Evolutionary conservation across 2,329 filamentous ascomycete species (phyloP).

Genomic region (Domatiomyces globalis): DNA sequence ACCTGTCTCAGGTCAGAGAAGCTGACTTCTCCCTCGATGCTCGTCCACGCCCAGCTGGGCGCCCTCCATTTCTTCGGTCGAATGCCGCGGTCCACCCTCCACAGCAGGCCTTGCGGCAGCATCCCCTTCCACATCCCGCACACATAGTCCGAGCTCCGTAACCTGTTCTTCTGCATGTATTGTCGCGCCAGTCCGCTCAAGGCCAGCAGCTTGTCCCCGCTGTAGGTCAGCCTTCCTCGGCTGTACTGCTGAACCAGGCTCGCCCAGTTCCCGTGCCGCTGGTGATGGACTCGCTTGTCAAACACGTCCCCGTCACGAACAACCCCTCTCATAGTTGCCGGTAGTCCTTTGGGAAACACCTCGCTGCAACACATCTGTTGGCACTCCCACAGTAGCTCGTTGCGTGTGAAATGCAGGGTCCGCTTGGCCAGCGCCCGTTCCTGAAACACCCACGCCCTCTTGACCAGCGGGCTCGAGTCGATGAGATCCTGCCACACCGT

Average conservation of each 20-base stretch:
- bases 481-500: slow-evolving; percentile 19
- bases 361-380: slow-evolving; percentile 18
- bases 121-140: slow-evolving; percentile 16
- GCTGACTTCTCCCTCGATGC: slow-evolving; percentile 17
- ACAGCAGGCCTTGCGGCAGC: slow-evolving; percentile 16
- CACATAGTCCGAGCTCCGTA: slow-evolving; percentile 14
- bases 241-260: slow-evolving; percentile 18
- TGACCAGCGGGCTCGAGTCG: slow-evolving; percentile 14
- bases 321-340: slow-evolving; percentile 13
- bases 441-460: slow-evolving; percentile 18
- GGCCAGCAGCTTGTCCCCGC: slow-evolving; percentile 17
- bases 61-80: slow-evolving; percentile 15
- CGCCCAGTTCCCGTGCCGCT: slow-evolving; percentile 17
- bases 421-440: slow-evolving; percentile 19
- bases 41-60: slow-evolving; percentile 18
- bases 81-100: slow-evolving; percentile 13
- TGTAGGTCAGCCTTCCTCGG: slow-evolving; percentile 13
- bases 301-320: slow-evolving; percentile 8
- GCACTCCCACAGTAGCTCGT: slow-evolving; percentile 22
- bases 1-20: slow-evolving; percentile 4
- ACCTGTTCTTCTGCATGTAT: slow-evolving; percentile 15
- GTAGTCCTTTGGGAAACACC: slow-evolving; percentile 19
- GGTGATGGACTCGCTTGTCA: slow-evolving; percentile 17
- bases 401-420: slow-evolving; percentile 19
- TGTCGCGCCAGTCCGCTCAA: slow-evolving; percentile 15